Base-by-base conservation (phyloP, 352 stramenopile species). In the Saprolegnia diclina region DNA sequence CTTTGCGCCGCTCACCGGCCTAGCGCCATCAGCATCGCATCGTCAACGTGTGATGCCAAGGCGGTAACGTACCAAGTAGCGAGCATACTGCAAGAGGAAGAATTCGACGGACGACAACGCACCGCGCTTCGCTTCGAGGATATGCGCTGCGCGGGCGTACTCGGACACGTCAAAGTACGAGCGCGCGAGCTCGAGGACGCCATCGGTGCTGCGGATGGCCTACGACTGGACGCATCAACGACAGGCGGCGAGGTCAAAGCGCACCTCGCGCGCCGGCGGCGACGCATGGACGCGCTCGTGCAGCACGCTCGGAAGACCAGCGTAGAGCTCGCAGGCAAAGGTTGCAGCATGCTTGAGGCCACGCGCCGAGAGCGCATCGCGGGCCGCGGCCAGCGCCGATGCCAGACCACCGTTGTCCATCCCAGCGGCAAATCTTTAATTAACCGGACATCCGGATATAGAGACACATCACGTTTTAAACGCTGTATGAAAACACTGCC, bases 1-100 rank as follows among this genome's bases (percentile, higher is more conserved):
- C 82, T 40, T 91, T 92, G 45, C 79, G 76, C 59, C 92, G 90
- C 68, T 94, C 87, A 19, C 87, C 87, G 37, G 85, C 87, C 79
- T 88, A 42, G 46, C 57, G 2, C n/a, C n/a, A n/a, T n/a, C n/a
- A n/a, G n/a, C 46, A 19, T 62, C 6, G 63, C 56, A 14, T 37
- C 16, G 57, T 62, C n/a, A 52, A 42, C 6, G 29, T 14, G 55
- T n/a, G 11, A 10, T 56, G 14, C 10, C 0, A 0, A 45, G 4
- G 22, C 50, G 48, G 38, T 40, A 57, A 24, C 45, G 0, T 77
- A 88, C 80, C 73, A 93, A 72, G 71, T 89, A 94, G 11, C 91
- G 76, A 54, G 87, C 73, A 59, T 93, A 94, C 50, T 87, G 72
- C 59, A 76, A 70, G n/a, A 94, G 85, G 62, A 94, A 94, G 56